Conservation (phyloP, 1,139 yeast species). For the Blastobotrys indianensis region DNA sequence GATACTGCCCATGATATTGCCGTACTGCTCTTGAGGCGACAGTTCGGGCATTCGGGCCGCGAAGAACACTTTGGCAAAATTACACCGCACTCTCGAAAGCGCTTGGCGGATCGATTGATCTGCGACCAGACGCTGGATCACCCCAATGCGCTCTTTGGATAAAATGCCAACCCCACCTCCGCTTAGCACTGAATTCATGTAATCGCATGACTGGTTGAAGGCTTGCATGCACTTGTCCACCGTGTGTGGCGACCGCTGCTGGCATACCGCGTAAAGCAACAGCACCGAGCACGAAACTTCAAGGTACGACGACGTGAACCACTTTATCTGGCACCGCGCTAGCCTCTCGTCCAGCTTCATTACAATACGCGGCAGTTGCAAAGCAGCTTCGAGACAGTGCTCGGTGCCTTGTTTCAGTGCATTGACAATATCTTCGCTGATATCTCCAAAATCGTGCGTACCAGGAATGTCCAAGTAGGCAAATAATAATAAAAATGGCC, state of each 20-base stretch:
- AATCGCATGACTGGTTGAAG: neutral
- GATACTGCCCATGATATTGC: neutral
- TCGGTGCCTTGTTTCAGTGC: conserved; percentile 8
- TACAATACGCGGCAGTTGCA: conserved; percentile 11
- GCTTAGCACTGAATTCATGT: neutral
- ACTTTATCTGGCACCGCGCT: conserved; percentile 14
- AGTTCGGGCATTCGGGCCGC: conserved; percentile 5
- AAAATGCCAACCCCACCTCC: neutral
- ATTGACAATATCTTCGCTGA: conserved; percentile 3
- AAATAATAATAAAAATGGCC: conserved; percentile 53
- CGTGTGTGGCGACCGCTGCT: neutral
- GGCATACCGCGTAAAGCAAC: conserved; percentile 9
- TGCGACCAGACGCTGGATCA: neutral
- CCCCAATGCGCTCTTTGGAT: neutral
- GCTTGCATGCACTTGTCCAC: conserved; percentile 1
- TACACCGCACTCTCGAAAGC: conserved; percentile 8
- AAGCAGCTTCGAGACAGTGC: conserved; percentile 11
- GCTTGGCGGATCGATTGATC: conserved; percentile 2
- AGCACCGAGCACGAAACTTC: conserved; percentile 8
- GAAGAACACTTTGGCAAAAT: conserved; percentile 8
- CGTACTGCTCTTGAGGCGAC: neutral
- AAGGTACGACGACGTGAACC: conserved; percentile 13
- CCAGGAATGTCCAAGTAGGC: conserved; percentile 9
- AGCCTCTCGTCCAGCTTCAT: conserved; percentile 7
- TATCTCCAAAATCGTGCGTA: conserved; percentile 4